Conservation (phyloP, 805 yeast species). For the Lipomyces orientalis region DNA sequence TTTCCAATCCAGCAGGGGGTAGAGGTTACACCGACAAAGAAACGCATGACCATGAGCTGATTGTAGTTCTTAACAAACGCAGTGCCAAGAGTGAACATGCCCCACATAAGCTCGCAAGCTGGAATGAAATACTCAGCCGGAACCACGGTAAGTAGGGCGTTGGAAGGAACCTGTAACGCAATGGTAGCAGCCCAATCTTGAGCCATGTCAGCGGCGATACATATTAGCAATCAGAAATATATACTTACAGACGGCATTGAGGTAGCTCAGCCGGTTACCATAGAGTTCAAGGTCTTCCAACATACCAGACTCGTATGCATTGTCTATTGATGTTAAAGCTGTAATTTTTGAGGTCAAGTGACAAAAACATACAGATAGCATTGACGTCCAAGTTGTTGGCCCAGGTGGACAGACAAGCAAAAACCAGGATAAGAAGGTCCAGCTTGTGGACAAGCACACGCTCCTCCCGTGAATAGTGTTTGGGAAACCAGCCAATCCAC, state of each 20-base stretch:
- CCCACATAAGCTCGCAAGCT: constrained; percentile 67
- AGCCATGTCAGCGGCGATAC: constrained; percentile 40
- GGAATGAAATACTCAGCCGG: constrained; percentile 53
- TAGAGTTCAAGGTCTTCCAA: constrained; percentile 43
- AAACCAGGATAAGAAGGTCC: constrained; percentile 28
- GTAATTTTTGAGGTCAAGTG: not conserved
- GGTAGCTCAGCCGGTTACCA: constrained; percentile 41
- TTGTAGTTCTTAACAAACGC: constrained; percentile 53
- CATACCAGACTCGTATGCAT: constrained; percentile 54
- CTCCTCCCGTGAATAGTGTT: constrained; percentile 33
- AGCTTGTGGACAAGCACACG: constrained; percentile 34
- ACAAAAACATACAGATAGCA: constrained; percentile 21
- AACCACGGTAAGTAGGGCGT: constrained; percentile 43
- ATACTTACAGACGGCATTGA: constrained; percentile 44
- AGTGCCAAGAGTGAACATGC: constrained; percentile 64
- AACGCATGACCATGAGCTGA: constrained; percentile 64
- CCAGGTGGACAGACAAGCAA: constrained; percentile 34
- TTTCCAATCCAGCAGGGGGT: constrained; percentile 66
- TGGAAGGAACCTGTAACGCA: constrained; percentile 46
- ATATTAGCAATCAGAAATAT: constrained; percentile 19
- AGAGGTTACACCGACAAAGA: constrained; percentile 72
- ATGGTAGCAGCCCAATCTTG: constrained; percentile 37
- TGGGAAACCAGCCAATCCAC: constrained; percentile 34
- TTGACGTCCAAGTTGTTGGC: constrained; percentile 30
- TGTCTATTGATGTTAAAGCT: constrained; percentile 35